These are phyloP conservation scores for Nelumbo lutea DNA, from an alignment of 164 flowering plant genomes.

Conservation along the genomic window DNA sequence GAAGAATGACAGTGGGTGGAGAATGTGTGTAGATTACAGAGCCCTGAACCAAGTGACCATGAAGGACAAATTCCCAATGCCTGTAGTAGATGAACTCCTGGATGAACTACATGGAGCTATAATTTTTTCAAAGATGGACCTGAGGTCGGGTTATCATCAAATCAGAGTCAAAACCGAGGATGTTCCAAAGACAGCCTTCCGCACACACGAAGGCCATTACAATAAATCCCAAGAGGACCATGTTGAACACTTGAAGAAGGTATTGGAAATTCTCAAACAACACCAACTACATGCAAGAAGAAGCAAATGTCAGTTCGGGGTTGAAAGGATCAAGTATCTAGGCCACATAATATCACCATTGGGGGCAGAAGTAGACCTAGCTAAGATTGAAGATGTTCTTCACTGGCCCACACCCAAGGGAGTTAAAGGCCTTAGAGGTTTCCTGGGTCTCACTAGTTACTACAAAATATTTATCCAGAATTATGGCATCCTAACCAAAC, in stretches of 20 bases:
- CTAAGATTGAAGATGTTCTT: neutral
- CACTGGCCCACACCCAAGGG: neutral
- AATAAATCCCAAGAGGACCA: neutral
- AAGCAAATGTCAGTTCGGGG: neutral
- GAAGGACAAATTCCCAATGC: no score
- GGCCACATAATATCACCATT: neutral
- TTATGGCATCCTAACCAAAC: neutral
- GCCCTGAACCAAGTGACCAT: neutral
- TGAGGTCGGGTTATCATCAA: neutral
- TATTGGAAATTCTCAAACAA: neutral
- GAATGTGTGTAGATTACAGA: neutral
- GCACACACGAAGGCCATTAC: neutral
- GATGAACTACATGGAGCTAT: no score
- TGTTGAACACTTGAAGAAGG: neutral
- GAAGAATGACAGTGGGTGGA: neutral
- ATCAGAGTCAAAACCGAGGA: neutral
- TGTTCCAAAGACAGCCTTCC: neutral
- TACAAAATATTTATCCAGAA: no score
- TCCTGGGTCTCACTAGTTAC: neutral
- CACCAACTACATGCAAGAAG: neutral
- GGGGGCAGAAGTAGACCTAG: neutral
- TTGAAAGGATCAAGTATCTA: neutral
- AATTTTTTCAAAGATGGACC: neutral
- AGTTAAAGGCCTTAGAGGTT: neutral
- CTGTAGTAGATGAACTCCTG: no score